Evolutionary conservation across 306 rosid genomes (phyloP), one percentile per base, ranked within the genome.

Genomic region (Sophora flavescens): DNA sequence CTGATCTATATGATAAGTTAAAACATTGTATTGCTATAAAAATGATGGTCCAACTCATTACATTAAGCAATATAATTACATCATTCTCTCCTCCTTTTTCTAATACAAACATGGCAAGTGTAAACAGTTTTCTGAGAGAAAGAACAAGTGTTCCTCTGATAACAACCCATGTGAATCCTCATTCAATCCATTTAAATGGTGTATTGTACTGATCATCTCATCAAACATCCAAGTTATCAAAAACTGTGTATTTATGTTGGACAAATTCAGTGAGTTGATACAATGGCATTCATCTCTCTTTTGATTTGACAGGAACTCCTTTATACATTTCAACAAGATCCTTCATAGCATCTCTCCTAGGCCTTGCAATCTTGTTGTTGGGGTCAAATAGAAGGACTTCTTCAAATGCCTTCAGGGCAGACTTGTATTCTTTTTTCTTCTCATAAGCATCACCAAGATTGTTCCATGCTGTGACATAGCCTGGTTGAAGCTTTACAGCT

Each of bases 391-490:
- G 89, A 63, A 90, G 91, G 14, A 84, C 96, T 84, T 90, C 96
- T 74, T 90, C 96, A 44, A 90, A 90, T 1, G 96, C 92, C 70
- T 84, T 90, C 38, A 90, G 85, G 50, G 96, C 91, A 12, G 84
- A 45, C 70, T 83, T 81, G 68, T 61, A 86, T 70, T 90, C 91
- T 75, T 90, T 90, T 82, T 83, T 86, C 85, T 82, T 83, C 79
- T 90, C 92, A 54, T 90, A 90, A 53, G 96, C 92, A 70, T 90
- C 96, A 13, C 96, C 96, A 35, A 90, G 91, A 84, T 90, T 88
- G 87, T 90, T 90, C 96, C 96, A 88, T 36, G 96, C 89, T 4
- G 92, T 90, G 76, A 90, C 92, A 71, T 90, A 90, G 42, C 96
- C 92, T 0, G 92, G 92, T 69, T 90, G 96, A 74, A 90, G 83